Conservation (phyloP, 1,284 basidiomycete species). For the Naganishia liquefaciens region DNA sequence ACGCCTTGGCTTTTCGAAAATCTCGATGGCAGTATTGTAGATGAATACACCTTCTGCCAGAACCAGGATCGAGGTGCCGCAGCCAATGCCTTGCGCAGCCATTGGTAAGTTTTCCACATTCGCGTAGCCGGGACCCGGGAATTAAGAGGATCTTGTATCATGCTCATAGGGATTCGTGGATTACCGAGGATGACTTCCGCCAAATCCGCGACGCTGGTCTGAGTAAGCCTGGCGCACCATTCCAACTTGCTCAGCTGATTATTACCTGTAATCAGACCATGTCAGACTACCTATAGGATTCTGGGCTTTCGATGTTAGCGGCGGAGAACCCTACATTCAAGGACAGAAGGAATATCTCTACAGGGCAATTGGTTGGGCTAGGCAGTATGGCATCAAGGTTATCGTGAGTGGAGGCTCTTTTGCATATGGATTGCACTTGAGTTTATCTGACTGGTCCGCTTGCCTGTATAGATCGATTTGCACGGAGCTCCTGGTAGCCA, state of each 20-base stretch:
- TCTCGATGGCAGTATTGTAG: constrained; percentile 67
- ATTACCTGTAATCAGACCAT: constrained; percentile 55
- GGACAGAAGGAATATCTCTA: constrained; percentile 60
- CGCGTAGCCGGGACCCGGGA: no score
- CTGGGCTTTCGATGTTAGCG: constrained; percentile 83
- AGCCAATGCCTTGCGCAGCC: constrained; percentile 12
- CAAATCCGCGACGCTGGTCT: constrained; percentile 83
- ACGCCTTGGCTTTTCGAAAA: constrained; percentile 77
- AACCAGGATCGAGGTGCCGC: constrained; percentile 45
- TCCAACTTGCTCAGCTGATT: background rate
- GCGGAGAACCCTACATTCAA: constrained; percentile 80
- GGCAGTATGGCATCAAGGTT: constrained; percentile 72
- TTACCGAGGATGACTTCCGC: constrained; percentile 84
- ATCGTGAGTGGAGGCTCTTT: constrained; percentile 61
- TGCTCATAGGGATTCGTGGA: constrained; percentile 51
- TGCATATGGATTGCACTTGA: constrained; percentile 42
- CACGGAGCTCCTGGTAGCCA: constrained; percentile 83
- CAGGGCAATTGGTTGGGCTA: constrained; percentile 74
- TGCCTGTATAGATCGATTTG: constrained; percentile 43
- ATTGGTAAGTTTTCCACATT: constrained; percentile 14
- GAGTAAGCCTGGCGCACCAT: constrained; percentile 41
- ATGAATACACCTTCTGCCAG: constrained; percentile 75
- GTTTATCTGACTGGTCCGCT: no score
- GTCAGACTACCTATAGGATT: constrained; percentile 84
- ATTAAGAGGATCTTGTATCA: no score